Evolutionary conservation across 768 basidiomycete species (phyloP).

Genomic region (Lactifluus subvellereus): DNA sequence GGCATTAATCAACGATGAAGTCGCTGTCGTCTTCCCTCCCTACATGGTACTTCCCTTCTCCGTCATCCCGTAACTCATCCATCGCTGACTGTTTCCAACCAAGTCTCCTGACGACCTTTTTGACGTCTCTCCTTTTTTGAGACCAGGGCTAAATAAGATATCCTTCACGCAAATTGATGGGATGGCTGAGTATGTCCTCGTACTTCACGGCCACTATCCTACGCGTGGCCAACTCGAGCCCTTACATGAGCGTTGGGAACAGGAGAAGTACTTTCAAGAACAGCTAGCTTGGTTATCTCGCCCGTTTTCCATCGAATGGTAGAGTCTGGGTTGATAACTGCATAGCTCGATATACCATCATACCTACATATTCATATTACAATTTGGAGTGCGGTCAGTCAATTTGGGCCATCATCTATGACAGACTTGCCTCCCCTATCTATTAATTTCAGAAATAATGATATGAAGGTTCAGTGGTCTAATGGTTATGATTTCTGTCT

Average conservation of each 20-base stretch:
- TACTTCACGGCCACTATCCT: slow-evolving; percentile 16
- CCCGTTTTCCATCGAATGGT: slow-evolving; percentile 3
- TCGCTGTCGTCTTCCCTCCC: slow-evolving; percentile 1
- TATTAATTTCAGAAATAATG: too few relatives aligned
- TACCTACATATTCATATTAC: too few relatives aligned
- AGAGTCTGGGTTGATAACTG: background rate
- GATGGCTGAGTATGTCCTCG: slow-evolving; percentile 10
- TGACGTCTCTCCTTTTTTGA: slow-evolving; percentile 11
- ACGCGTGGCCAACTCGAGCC: slow-evolving; percentile 6
- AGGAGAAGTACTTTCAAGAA: slow-evolving; percentile 1
- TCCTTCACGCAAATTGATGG: slow-evolving; percentile 1
- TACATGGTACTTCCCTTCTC: background rate
- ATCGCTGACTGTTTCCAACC: background rate
- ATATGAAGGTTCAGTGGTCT: slow-evolving; percentile 38
- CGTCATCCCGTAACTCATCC: too few relatives aligned
- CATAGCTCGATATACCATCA: too few relatives aligned
- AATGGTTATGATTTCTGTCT: slow-evolving; percentile 48
- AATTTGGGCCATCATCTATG: too few relatives aligned
- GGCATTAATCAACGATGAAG: slow-evolving; percentile 1
- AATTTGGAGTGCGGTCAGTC: too few relatives aligned
- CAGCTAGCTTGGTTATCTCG: background rate
- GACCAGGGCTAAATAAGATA: slow-evolving; percentile 11
- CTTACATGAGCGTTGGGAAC: slow-evolving; percentile 6
- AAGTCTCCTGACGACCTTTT: slow-evolving; percentile 14
- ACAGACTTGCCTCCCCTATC: too few relatives aligned